Evolutionary conservation across 1,284 basidiomycete genomes (phyloP).

Genomic region (Puccinia coronata): DNA sequence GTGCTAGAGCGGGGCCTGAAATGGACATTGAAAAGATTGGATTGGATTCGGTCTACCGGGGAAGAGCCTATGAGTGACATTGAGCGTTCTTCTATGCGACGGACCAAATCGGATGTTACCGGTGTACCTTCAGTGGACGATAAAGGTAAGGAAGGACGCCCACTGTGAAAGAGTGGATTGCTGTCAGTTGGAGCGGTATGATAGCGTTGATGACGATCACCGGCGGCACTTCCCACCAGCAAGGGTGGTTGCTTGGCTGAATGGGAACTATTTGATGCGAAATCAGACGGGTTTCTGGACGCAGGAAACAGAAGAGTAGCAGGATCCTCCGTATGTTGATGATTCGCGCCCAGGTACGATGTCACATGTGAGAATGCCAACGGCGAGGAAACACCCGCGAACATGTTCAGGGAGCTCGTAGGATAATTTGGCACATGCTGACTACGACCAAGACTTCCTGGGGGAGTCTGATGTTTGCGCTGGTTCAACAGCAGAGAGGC

Average conservation of each 20-base stretch:
- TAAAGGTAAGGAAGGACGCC: not conserved
- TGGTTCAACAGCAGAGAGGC: not conserved
- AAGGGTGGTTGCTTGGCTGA: not conserved
- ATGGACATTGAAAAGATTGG: constrained; percentile 13
- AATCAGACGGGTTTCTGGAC: not conserved
- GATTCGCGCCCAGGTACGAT: not conserved
- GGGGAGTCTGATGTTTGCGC: not conserved
- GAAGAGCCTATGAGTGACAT: constrained; percentile 13
- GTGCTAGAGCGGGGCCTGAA: constrained; percentile 46
- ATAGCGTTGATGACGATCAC: constrained; percentile 38
- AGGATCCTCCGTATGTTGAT: not conserved
- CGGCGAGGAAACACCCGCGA: constrained; percentile 10
- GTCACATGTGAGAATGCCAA: constrained; percentile 27
- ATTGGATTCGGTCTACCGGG: not conserved
- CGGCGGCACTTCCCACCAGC: not conserved
- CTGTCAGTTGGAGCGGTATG: constrained; percentile 41
- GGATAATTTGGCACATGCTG: not conserved
- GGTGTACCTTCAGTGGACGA: not conserved
- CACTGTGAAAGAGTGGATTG: constrained; percentile 20
- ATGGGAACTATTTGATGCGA: not conserved
- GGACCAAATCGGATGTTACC: not conserved
- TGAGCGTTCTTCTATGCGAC: constrained; percentile 10
- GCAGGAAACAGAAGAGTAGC: constrained; percentile 12
- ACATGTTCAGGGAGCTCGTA: not conserved
- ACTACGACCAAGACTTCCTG: not conserved